A percentile compares a stretch with the other conserved stretches of the same genome.
These are phyloP conservation scores for Francoa sonchifolia DNA, from an alignment of 441 rosid genomes.

Conservation along the genomic window DNA sequence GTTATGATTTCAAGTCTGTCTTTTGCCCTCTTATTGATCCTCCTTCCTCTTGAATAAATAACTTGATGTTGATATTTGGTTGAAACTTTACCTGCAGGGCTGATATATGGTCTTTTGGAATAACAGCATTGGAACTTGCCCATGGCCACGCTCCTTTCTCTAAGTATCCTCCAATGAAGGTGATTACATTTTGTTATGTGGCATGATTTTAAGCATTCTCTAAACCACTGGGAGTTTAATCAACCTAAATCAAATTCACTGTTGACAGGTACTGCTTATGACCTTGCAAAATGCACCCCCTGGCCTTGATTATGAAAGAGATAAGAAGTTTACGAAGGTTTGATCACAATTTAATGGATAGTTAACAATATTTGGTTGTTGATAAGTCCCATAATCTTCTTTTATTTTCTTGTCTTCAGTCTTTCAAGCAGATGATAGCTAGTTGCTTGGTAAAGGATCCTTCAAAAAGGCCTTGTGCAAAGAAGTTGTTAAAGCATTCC, in stretches of 20 bases:
- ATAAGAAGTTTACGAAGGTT: slow-evolving; percentile 90
- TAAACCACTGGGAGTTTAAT: slow-evolving; percentile 1
- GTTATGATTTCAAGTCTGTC: slow-evolving; percentile 92
- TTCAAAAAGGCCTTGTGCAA: slow-evolving; percentile 79
- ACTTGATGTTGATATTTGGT: slow-evolving; percentile 19
- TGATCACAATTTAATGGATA: slow-evolving; percentile 2
- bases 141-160: slow-evolving; percentile 99
- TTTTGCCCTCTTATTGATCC: no score
- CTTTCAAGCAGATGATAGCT: slow-evolving; percentile 97
- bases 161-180: slow-evolving; percentile 99
- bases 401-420: slow-evolving; percentile 28
- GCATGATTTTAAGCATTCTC: slow-evolving; percentile 4
- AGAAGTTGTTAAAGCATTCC: slow-evolving; percentile 69
- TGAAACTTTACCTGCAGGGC: slow-evolving; percentile 48
- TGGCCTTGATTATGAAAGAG: slow-evolving; percentile 86
- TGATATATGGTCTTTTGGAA: slow-evolving; percentile 98
- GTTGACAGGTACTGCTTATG: slow-evolving; percentile 85
- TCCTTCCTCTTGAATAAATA: slow-evolving; percentile 7
- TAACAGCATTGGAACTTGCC: slow-evolving; percentile 94
- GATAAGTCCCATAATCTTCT: slow-evolving; percentile 2
- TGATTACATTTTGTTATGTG: slow-evolving; percentile 15
- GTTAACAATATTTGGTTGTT: neutral
- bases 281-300: slow-evolving; percentile 99
- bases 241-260: slow-evolving; percentile 19
- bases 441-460: slow-evolving; percentile 98